Conservation (phyloP, 257 asterid species). For the Thymus mandschuricus region DNA sequence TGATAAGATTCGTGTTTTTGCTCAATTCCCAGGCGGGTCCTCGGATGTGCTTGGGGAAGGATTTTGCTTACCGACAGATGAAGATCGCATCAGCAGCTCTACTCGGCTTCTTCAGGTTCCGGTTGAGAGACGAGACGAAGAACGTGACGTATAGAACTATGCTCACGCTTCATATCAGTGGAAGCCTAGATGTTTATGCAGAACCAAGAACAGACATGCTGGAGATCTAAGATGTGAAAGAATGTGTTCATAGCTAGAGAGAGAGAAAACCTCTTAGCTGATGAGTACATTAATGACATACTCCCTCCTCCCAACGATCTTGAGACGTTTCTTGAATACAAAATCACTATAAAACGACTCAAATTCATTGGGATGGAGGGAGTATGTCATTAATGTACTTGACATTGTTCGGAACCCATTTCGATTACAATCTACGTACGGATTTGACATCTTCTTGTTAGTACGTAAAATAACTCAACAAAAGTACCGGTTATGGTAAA, state of each 20-base stretch:
- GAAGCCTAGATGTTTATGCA: constrained; percentile 54
- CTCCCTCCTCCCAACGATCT: too few relatives aligned
- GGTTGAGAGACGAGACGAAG: constrained; percentile 42
- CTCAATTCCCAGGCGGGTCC: constrained; percentile 65
- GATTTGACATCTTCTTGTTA: too few relatives aligned
- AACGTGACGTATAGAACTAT: constrained; percentile 66
- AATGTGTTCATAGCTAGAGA: background rate
- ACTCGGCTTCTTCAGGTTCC: constrained; percentile 56
- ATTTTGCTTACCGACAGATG: constrained; percentile 77
- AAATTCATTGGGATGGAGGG: too few relatives aligned
- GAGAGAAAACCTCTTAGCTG: background rate
- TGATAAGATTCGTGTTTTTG: background rate
- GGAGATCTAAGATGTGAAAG: constrained; percentile 6
- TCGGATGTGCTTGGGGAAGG: constrained; percentile 61
- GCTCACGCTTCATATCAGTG: constrained; percentile 71
- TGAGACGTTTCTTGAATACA: too few relatives aligned
- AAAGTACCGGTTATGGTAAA: too few relatives aligned
- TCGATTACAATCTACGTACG: background rate
- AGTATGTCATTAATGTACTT: too few relatives aligned
- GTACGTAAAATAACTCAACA: too few relatives aligned
- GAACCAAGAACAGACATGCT: constrained; percentile 39
- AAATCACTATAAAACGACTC: too few relatives aligned
- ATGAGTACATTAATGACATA: too few relatives aligned
- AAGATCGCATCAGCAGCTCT: constrained; percentile 62
- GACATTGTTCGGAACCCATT: background rate